A percentile compares a stretch with the other conserved stretches of the same genome.
Conservation (phyloP, 164 flowering plant genomes). For the Piper betle region DNA sequence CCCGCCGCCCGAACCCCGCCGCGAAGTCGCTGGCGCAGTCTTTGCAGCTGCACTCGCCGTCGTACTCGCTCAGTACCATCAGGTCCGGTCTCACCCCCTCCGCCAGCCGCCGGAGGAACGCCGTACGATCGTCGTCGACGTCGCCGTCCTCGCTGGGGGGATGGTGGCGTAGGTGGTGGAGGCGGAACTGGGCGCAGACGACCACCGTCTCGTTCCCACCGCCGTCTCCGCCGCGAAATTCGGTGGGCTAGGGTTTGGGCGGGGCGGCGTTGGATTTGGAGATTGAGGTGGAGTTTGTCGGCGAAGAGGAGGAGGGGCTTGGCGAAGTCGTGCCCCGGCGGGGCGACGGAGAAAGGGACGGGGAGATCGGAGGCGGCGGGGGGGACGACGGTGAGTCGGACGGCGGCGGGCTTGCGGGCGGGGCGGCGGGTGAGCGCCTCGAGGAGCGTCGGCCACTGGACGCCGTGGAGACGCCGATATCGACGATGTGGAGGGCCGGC, state of each 20-base stretch:
- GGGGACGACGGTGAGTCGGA: no score
- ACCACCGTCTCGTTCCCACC: slow-evolving; percentile 40
- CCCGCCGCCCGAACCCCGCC: slow-evolving; percentile 33
- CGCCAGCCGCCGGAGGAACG: slow-evolving; percentile 26
- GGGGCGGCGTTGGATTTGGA: slow-evolving; percentile 38
- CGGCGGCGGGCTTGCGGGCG: not conserved
- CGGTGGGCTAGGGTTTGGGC: slow-evolving; percentile 27
- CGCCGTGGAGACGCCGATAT: no score
- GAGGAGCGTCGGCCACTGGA: not conserved
- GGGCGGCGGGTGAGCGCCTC: not conserved
- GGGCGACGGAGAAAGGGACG: slow-evolving; percentile 44
- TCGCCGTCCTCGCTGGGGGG: not conserved
- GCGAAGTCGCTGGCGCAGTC: slow-evolving; percentile 49
- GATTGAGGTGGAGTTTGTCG: slow-evolving; percentile 37
- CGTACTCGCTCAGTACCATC: slow-evolving; percentile 53
- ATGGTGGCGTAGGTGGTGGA: slow-evolving; percentile 39
- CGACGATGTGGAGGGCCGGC: slow-evolving; percentile 32
- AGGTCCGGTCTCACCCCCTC: slow-evolving; percentile 40
- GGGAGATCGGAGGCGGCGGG: no score
- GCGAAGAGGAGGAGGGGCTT: slow-evolving; percentile 43
- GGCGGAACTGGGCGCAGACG: slow-evolving; percentile 59
- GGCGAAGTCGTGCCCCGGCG: slow-evolving; percentile 41
- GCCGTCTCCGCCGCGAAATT: slow-evolving; percentile 12
- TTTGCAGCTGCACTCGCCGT: slow-evolving; percentile 48
- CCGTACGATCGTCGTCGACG: slow-evolving; percentile 32